Evolutionary conservation across 371 early-diverging fungal genomes (phyloP).

Genomic region (Mortierella sp.): DNA sequence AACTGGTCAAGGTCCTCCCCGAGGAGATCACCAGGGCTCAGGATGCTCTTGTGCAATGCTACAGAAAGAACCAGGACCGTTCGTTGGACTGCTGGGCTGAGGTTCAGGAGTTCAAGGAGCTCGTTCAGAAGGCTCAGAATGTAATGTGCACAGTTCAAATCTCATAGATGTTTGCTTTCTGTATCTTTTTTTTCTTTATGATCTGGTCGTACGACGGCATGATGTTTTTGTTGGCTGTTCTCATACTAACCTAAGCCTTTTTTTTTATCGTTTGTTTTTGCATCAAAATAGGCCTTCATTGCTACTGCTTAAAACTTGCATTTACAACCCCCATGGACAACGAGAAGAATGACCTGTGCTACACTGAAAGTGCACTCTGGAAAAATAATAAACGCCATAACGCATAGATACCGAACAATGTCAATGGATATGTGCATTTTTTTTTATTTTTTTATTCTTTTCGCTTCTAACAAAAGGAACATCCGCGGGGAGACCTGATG

Average conservation of each 20-base stretch:
- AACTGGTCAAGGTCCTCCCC: slow-evolving; percentile 52
- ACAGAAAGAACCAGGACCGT: slow-evolving; percentile 60
- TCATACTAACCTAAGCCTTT: background rate
- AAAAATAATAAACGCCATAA: background rate
- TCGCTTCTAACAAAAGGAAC: background rate
- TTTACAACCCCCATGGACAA: background rate
- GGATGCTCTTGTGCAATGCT: slow-evolving; percentile 60
- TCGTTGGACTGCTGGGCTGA: slow-evolving; percentile 69
- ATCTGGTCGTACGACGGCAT: too few species aligned
- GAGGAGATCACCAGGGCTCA: slow-evolving; percentile 60
- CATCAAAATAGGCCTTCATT: slow-evolving; percentile 44
- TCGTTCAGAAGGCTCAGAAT: slow-evolving; percentile 59
- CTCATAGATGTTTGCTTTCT: background rate
- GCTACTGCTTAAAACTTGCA: slow-evolving; percentile 32
- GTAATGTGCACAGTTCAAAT: slow-evolving; percentile 13
- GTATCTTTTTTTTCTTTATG: background rate
- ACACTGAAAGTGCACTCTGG: background rate
- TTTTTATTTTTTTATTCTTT: background rate
- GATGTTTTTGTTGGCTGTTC: background rate
- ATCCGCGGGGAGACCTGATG: background rate
- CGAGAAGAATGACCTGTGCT: background rate
- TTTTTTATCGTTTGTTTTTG: background rate
- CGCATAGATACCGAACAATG: slow-evolving; percentile 2
- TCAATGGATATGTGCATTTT: background rate
- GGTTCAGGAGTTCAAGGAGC: slow-evolving; percentile 63